Evolutionary conservation across 305 asterid genomes (phyloP).

Genomic region (Euphrasia arctica): DNA sequence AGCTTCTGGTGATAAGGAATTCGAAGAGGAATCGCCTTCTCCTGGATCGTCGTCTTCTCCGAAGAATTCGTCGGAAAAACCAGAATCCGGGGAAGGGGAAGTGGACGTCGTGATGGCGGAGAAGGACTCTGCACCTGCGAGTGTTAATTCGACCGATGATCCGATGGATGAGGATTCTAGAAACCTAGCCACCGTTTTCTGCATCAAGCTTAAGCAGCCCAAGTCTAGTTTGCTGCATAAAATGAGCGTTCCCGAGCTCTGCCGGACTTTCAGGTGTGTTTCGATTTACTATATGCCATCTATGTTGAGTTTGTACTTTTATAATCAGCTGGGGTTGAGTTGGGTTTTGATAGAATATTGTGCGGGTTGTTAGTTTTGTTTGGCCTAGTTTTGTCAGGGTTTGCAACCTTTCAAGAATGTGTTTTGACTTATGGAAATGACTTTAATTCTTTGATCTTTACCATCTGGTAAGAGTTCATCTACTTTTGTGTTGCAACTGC

Average conservation of each 20-base stretch:
- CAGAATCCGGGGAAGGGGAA: conserved; percentile 34
- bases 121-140: conserved; percentile 36
- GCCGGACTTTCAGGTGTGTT: conserved; percentile 89
- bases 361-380: conserved; percentile 5
- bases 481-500: not conserved
- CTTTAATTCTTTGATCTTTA: not conserved
- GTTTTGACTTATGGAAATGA: conserved; percentile 13
- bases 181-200: conserved; percentile 67
- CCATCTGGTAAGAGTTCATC: not conserved
- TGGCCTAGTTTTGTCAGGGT: conserved; percentile 6
- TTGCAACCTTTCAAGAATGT: not conserved
- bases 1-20: conserved; percentile 47
- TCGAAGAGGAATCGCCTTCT: conserved; percentile 53
- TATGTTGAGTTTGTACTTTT: conserved; percentile 9
- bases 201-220: conserved; percentile 80
- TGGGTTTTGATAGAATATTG: conserved; percentile 9
- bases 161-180: conserved; percentile 59
- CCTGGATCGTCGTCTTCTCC: conserved; percentile 45
- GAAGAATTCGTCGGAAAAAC: conserved; percentile 34
- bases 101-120: conserved; percentile 49
- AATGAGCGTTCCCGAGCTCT: conserved; percentile 98
- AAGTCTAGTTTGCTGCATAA: conserved; percentile 74
- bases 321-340: conserved; percentile 9
- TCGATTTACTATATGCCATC: not conserved
- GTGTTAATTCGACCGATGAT: conserved; percentile 44